Evolutionary conservation across 495 filamentous ascomycete species (phyloP).

Genomic region (Neurospora sp.): DNA sequence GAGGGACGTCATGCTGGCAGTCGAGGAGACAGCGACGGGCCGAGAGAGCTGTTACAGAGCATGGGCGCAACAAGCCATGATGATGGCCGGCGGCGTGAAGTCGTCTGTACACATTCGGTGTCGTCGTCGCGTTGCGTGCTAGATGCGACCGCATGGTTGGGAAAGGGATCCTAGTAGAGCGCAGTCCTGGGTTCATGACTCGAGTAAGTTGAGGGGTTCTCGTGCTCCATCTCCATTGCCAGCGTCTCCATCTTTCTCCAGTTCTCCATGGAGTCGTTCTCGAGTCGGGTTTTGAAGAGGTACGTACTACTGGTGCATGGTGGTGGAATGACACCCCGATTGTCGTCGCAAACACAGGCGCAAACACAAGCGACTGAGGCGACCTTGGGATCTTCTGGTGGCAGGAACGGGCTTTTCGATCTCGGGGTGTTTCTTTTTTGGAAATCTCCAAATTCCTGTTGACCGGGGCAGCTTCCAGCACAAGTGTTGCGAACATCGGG

Average conservation of each 20-base stretch:
- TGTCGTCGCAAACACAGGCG: neutral
- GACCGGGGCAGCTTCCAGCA: neutral
- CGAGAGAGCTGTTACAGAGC: conserved; percentile 12
- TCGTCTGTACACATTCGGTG: conserved; percentile 50
- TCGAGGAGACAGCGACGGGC: conserved; percentile 8
- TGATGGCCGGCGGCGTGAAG: conserved; percentile 45
- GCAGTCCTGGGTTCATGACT: conserved; percentile 7
- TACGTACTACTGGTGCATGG: neutral
- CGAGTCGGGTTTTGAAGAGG: neutral
- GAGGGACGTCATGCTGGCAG: conserved; percentile 5
- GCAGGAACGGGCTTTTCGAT: neutral
- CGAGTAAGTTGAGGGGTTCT: neutral
- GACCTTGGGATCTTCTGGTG: neutral
- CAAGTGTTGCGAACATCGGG: neutral
- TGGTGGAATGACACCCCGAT: neutral
- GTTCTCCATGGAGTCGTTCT: neutral
- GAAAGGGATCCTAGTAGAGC: conserved; percentile 16
- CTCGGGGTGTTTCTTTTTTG: neutral
- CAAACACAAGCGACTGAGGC: neutral
- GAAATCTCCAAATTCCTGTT: neutral
- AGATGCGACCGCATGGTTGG: conserved; percentile 72
- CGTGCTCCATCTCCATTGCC: neutral
- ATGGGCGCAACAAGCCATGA: conserved; percentile 40
- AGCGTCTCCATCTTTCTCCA: neutral
- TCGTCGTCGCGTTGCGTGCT: conserved; percentile 36